Conservation (phyloP, 192 early-diverging fungal species). For the Pilaira anomala region DNA sequence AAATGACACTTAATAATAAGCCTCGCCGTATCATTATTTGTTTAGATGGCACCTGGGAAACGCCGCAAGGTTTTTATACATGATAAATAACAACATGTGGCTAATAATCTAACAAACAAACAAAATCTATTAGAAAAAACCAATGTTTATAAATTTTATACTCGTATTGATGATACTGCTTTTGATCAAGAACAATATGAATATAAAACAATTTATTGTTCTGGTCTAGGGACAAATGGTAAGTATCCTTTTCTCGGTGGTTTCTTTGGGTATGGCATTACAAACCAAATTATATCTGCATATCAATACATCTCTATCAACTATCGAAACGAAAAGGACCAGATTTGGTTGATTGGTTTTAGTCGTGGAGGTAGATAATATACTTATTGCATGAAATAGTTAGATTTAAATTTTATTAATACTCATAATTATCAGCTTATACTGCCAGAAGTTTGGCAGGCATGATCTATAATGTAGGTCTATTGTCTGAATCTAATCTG, state of each 20-base stretch:
- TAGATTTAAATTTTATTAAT: background rate
- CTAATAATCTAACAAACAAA: background rate
- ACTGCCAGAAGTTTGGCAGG: constrained; percentile 21
- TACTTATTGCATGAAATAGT: background rate
- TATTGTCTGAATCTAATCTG: constrained; percentile 4
- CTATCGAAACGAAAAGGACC: constrained; percentile 15
- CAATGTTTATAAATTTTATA: constrained; percentile 3
- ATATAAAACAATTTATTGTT: constrained; percentile 16
- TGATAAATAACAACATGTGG: background rate
- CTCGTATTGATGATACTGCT: background rate
- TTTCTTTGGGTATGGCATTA: constrained; percentile 17
- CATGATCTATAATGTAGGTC: constrained; percentile 28
- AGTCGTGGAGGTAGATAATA: constrained; percentile 24
- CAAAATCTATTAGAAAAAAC: constrained; percentile 1
- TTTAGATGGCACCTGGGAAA: constrained; percentile 17
- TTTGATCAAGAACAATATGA: background rate
- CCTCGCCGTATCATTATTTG: constrained; percentile 10
- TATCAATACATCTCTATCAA: constrained; percentile 8
- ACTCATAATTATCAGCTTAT: constrained; percentile 13
- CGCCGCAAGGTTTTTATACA: constrained; percentile 7
- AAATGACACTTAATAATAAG: too few species aligned
- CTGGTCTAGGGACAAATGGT: constrained; percentile 13
- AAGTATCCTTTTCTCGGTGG: background rate
- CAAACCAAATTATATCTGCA: constrained; percentile 15
- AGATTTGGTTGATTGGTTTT: constrained; percentile 24